Percentiles rank a stretch among this genome's conserved stretches.
These are phyloP conservation scores for Tetrahymena elliotti DNA, from an alignment of 73 alveolate genomes.

Conservation along the genomic window DNA sequence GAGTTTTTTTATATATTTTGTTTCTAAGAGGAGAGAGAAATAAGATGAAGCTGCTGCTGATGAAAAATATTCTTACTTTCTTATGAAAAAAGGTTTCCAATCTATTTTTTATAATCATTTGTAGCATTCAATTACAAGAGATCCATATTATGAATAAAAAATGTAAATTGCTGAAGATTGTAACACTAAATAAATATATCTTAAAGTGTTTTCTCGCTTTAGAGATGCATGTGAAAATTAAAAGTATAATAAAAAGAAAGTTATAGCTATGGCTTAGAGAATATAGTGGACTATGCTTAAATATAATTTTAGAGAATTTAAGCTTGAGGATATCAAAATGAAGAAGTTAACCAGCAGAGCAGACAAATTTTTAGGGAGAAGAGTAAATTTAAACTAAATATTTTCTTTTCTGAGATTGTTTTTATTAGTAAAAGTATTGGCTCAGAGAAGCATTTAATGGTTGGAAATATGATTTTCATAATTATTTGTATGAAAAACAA, in stretches of 20 bases:
- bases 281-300: not conserved
- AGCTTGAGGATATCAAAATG: not conserved
- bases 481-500: not conserved
- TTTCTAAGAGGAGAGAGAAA: not conserved
- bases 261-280: not conserved
- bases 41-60: not conserved
- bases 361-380: not conserved
- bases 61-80: not conserved
- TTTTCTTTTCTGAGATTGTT: not conserved
- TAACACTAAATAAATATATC: not conserved
- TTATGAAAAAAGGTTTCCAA: not conserved
- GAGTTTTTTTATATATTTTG: not conserved
- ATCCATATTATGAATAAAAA: not conserved
- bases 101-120: not conserved
- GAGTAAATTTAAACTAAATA: not conserved
- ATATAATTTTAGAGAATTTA: not conserved
- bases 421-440: not conserved
- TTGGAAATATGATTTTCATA: not conserved
- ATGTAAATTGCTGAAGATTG: not conserved
- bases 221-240: not conserved
- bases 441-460: not conserved
- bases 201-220: not conserved
- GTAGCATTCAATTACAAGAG: not conserved
- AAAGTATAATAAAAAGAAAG: not conserved
- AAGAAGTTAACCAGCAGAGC: not conserved